Conservation (phyloP, 2,329 filamentous ascomycete genomes). For the Bipolaris victoriae region DNA sequence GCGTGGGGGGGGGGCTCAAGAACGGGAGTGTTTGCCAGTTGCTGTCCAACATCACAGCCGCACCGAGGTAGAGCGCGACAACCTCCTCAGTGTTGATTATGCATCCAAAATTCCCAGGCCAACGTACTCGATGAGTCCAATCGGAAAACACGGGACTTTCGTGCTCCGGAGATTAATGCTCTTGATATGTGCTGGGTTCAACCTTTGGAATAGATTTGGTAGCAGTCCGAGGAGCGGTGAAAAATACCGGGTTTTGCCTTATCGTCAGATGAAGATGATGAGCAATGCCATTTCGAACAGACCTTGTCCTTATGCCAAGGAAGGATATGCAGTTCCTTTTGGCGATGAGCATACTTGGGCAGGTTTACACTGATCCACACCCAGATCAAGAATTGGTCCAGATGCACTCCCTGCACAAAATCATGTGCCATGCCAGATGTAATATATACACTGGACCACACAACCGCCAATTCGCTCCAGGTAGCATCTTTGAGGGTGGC, state of each 20-base stretch:
- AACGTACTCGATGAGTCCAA: conserved; percentile 31
- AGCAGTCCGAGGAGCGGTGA: conserved; percentile 30
- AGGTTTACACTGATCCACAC: conserved; percentile 32
- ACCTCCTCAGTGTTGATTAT: conserved; percentile 30
- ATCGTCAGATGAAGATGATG: conserved; percentile 20
- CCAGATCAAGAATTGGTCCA: conserved; percentile 26
- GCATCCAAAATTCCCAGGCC: conserved; percentile 23
- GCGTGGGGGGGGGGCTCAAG: conserved; percentile 23
- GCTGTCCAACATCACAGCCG: conserved; percentile 29
- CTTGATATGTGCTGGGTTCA: not conserved
- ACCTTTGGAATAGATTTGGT: not conserved
- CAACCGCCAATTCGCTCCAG: conserved; percentile 30
- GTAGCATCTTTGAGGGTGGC: conserved; percentile 32
- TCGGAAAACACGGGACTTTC: conserved; percentile 33
- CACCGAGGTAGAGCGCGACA: conserved; percentile 20
- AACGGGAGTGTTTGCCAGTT: conserved; percentile 28
- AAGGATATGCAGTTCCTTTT: conserved; percentile 3
- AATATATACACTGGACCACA: conserved; percentile 33
- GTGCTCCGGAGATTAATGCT: conserved; percentile 19
- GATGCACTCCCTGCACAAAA: conserved; percentile 31
- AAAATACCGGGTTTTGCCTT: conserved; percentile 24
- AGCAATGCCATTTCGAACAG: conserved; percentile 29
- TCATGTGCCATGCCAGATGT: conserved; percentile 36
- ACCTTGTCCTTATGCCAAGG: conserved; percentile 32
- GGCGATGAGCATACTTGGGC: conserved; percentile 23